phyloP scores from a whole-genome alignment of 441 rosid species.

The Syzygium malaccense region DNA sequence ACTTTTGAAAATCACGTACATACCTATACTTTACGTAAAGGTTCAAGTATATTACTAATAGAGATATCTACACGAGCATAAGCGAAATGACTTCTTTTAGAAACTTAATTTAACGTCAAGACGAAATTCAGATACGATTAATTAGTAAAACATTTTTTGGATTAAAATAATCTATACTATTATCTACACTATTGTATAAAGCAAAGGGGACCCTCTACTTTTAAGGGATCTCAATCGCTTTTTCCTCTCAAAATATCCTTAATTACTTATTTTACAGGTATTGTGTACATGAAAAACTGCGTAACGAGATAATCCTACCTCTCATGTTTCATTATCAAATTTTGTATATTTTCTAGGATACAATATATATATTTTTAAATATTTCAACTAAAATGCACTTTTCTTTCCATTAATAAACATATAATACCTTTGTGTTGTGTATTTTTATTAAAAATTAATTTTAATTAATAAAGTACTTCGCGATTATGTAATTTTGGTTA shows the following conservation, averaged over 20 bases:
- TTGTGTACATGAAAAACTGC: not conserved
- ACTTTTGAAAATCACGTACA: not conserved
- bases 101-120: not conserved
- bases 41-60: not conserved
- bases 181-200: not conserved
- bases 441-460: not conserved
- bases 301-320: not conserved
- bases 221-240: not conserved
- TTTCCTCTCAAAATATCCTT: not conserved
- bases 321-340: not conserved
- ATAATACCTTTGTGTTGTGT: not conserved
- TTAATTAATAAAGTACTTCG: not conserved
- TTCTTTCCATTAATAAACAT: not conserved
- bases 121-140: not conserved
- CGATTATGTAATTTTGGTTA: not conserved
- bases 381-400: not conserved
- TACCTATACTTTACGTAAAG: not conserved
- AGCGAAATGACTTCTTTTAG: not conserved
- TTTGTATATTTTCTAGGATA: not conserved
- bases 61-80: not conserved
- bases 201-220: not conserved
- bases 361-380: accelerated
- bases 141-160: not conserved
- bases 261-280: not conserved
- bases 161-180: not conserved